Conservation (phyloP, 2,329 filamentous ascomycete species). For the Beauveria scarabaeidicola region DNA sequence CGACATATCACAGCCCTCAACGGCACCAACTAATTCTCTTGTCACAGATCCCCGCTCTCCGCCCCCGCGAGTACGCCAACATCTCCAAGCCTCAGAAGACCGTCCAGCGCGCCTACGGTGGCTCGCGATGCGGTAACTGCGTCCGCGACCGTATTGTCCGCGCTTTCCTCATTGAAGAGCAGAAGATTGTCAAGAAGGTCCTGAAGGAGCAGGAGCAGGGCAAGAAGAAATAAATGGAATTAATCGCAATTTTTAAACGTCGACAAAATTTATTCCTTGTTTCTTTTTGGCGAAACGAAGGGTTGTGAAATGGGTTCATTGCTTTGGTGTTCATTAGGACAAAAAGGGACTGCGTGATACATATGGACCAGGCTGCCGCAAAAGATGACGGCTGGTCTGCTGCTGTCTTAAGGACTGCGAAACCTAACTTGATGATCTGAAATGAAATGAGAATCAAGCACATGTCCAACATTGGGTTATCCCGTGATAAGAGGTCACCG, state of each 20-base stretch:
- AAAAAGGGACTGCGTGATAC: constrained; percentile 41
- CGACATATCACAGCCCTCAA: background rate
- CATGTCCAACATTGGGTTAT: background rate
- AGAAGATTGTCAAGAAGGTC: constrained; percentile 99
- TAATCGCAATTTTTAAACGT: background rate
- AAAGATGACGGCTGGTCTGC: constrained; percentile 31
- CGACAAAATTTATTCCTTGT: constrained; percentile 12
- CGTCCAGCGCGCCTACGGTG: constrained; percentile 96
- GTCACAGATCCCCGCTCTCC: constrained; percentile 80
- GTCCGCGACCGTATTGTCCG: constrained; percentile 97
- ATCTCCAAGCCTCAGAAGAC: constrained; percentile 99
- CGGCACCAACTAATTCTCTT: constrained; percentile 1
- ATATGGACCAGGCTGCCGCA: constrained; percentile 23
- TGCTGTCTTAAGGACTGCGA: constrained; percentile 36
- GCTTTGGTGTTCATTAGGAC: constrained; percentile 46
- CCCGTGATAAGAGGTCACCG: background rate
- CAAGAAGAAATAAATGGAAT: constrained; percentile 56
- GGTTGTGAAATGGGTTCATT: constrained; percentile 31
- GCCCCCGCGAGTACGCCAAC: constrained; percentile 93
- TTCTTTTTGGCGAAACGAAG: constrained; percentile 20
- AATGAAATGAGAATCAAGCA: constrained; percentile 36
- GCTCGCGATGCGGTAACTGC: constrained; percentile 96
- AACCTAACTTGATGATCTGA: constrained; percentile 36
- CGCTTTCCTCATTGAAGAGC: constrained; percentile 99
- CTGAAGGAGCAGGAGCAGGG: constrained; percentile 91